Evolutionary conservation across 2,329 filamentous ascomycete genomes (phyloP).

Genomic region (Ceratocystis destructans): DNA sequence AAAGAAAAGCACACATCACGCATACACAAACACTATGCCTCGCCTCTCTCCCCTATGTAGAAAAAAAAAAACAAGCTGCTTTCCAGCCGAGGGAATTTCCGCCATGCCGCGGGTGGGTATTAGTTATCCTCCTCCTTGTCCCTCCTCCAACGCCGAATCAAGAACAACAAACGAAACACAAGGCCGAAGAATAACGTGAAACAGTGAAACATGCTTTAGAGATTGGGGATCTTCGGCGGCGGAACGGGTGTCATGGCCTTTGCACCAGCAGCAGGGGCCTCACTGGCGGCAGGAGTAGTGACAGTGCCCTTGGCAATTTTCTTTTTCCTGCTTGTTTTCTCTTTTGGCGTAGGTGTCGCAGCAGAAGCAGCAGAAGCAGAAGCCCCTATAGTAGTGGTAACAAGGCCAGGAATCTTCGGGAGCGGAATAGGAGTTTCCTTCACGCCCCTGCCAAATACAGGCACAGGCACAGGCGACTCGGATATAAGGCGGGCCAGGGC

Average conservation of each 20-base stretch:
- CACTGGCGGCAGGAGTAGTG: neutral
- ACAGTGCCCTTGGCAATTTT: neutral
- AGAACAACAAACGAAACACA: neutral
- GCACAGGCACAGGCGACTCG: neutral
- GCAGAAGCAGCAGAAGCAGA: neutral
- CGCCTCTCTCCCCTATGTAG: neutral
- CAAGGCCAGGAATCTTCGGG: neutral
- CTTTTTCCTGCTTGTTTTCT: conserved; percentile 2
- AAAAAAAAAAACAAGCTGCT: neutral
- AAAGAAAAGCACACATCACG: neutral
- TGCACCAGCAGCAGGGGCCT: neutral
- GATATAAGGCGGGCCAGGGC: neutral
- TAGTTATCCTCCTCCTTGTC: neutral
- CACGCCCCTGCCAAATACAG: neutral
- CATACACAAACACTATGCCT: neutral
- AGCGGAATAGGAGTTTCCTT: neutral
- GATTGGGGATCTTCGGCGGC: neutral
- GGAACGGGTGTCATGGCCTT: conserved; percentile 1
- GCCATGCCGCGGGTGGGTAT: neutral
- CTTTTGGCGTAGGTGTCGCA: neutral
- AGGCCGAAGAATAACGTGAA: neutral
- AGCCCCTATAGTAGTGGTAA: neutral
- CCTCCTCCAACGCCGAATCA: neutral
- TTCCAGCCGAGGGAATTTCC: neutral
- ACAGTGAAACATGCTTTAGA: neutral